These are phyloP conservation scores for Prasinococcaceae sp. DNA, from an alignment of 139 green algal species.

Conservation along the genomic window DNA sequence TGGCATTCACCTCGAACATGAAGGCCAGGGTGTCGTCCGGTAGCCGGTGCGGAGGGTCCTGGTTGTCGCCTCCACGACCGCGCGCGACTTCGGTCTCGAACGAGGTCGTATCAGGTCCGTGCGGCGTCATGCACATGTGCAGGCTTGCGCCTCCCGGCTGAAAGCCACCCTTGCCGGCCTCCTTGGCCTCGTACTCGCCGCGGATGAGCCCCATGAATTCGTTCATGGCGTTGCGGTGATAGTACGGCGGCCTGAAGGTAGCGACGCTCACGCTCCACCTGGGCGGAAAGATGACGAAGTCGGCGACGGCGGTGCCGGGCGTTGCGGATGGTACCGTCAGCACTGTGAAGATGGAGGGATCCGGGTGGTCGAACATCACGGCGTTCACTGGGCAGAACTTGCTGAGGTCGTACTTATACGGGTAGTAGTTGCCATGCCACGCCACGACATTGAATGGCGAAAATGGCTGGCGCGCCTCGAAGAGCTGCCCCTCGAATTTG, in stretches of 20 bases:
- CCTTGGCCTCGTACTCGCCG: conserved; percentile 14
- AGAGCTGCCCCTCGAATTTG: conserved; percentile 79
- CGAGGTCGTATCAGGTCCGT: conserved; percentile 70
- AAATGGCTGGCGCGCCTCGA: conserved; percentile 52
- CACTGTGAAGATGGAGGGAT: conserved; percentile 92
- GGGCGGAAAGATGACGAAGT: conserved; percentile 93
- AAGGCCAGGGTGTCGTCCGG: conserved; percentile 60
- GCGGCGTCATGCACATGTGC: conserved; percentile 78
- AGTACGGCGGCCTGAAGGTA: conserved; percentile 92
- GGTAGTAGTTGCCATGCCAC: conserved; percentile 49
- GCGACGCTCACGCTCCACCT: conserved; percentile 74
- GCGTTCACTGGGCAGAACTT: conserved; percentile 69
- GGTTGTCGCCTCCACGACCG: too few species aligned
- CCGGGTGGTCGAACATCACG: conserved; percentile 58
- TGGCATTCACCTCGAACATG: conserved; percentile 73
- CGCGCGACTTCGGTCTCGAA: too few species aligned
- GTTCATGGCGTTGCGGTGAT: conserved; percentile 66
- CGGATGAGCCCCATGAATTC: conserved; percentile 95
- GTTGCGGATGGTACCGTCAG: conserved; percentile 39
- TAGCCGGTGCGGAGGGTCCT: conserved; percentile 30
- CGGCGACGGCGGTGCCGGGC: conserved; percentile 49
- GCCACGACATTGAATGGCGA: conserved; percentile 91
- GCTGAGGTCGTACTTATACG: conserved; percentile 51
- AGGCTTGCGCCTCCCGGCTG: conserved; percentile 42
- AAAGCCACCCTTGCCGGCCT: conserved; percentile 6